Base-by-base conservation (phyloP, 2,329 filamentous ascomycete species). In the Fusarium nodosum region DNA sequence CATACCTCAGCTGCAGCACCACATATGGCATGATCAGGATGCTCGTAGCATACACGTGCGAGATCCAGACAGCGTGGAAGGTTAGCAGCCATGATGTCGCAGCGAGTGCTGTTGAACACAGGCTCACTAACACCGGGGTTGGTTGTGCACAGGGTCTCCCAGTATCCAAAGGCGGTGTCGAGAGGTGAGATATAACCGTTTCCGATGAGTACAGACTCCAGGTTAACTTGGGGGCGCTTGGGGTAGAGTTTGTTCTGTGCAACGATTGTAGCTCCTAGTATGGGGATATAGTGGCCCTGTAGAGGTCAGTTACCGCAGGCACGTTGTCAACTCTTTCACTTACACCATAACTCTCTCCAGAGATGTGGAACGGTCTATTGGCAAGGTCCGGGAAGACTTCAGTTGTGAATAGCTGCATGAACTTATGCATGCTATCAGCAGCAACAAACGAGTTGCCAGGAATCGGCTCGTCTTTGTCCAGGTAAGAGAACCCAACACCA, bases 181-280 rank as follows among this genome's bases (percentile, higher is more conserved):
- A 72, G 6, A 0, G 67, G 70, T 2, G 70, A 72, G 18, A 72
- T 60, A 6, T 69, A 72, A 2, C 58, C 70, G n/a, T 72, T 70
- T 0, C 70, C 70, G 4, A 71, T 73, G 5, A 72, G 56, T 0
- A 73, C 58, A 5, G 55, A 64, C 8, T 61, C 60, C 0, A 72
- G 56, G 5, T 68, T 70, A 1, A 72, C 41, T 8, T 69, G 42
- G 1, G 57, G 66, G 1, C 66, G 56, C 0, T 57, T 62, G 0
- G 66, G 66, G n/a, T 69, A 62, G 2, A 69, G 61, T 0, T 30
- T 61, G n/a, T 72, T 72, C 12, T 73, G 63, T 10, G 60, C 47
- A 5, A 72, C 59, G 20, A 72, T 73, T n/a, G 69, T 67, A 3
- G 70, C 68, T n/a, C 67, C 70, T 2, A 72, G 1, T 1, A 70